Percentiles rank a stretch among this genome's conserved stretches.
Evolutionary conservation across 768 basidiomycete genomes (phyloP).

Genomic region (Lactarius indigo): DNA sequence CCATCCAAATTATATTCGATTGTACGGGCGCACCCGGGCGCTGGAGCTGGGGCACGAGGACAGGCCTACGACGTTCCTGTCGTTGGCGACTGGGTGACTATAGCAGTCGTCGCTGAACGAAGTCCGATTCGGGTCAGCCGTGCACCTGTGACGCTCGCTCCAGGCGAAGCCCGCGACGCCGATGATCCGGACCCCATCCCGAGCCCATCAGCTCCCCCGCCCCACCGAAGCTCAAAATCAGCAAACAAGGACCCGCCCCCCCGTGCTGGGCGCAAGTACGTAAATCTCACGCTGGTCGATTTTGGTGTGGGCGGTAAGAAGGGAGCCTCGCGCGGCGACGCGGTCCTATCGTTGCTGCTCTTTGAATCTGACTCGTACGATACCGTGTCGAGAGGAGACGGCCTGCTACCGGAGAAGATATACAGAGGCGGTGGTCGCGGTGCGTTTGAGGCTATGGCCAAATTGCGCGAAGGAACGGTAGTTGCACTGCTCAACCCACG

Average conservation of each 20-base stretch:
- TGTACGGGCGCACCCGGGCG: conserved; percentile 69
- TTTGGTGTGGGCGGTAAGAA: conserved; percentile 65
- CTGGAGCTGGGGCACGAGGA: conserved; percentile 29
- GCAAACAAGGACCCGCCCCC: conserved; percentile 33
- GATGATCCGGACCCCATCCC: conserved; percentile 23
- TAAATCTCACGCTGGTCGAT: conserved; percentile 81
- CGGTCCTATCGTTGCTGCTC: conserved; percentile 74
- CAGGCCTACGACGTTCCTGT: conserved; percentile 90
- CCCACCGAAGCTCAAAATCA: conserved; percentile 11
- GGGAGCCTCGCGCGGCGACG: conserved; percentile 71
- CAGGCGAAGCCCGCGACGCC: conserved; percentile 40
- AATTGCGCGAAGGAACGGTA: conserved; percentile 85
- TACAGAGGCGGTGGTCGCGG: conserved; percentile 91
- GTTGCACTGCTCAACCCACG: conserved; percentile 86
- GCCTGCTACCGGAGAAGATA: conserved; percentile 51
- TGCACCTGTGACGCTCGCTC: conserved; percentile 54
- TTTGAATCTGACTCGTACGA: conserved; percentile 84
- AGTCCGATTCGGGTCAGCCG: conserved; percentile 71
- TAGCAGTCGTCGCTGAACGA: conserved; percentile 92
- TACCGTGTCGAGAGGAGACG: conserved; percentile 48
- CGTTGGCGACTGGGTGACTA: conserved; percentile 90
- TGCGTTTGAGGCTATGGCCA: conserved; percentile 85
- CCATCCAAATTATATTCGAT: conserved; percentile 88
- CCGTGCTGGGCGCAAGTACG: conserved; percentile 69
- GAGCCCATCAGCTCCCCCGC: not conserved